Evolutionary conservation across 2,329 filamentous ascomycete species (phyloP).

Genomic region (Ophidiomyces ophidiicola): DNA sequence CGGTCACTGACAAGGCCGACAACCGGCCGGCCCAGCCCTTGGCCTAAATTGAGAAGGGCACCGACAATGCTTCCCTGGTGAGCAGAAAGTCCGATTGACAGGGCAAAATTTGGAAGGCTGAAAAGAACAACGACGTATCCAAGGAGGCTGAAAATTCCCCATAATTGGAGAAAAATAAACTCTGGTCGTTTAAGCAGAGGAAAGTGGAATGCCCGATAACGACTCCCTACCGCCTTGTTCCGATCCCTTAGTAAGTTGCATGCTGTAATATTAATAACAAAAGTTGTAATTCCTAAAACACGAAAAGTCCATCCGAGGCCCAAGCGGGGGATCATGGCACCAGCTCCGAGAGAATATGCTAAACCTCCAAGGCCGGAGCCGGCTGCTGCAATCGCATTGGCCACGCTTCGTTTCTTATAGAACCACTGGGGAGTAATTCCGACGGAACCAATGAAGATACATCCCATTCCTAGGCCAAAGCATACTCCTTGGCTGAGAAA

Average conservation of each 20-base stretch:
- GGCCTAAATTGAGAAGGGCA: conserved; percentile 52
- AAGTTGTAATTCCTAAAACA: conserved; percentile 45
- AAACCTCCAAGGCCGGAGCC: conserved; percentile 50
- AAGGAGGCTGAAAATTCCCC: conserved; percentile 50
- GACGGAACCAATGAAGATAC: conserved; percentile 47
- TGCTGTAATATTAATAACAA: conserved; percentile 41
- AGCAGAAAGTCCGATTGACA: conserved; percentile 45
- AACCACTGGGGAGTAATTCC: conserved; percentile 52
- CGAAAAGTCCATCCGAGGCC: conserved; percentile 51
- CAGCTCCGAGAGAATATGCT: conserved; percentile 46
- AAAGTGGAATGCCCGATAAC: conserved; percentile 42
- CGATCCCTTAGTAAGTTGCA: conserved; percentile 45
- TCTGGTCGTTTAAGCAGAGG: conserved; percentile 42
- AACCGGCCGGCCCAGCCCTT: conserved; percentile 44
- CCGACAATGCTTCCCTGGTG: conserved; percentile 51
- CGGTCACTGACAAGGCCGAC: conserved; percentile 52
- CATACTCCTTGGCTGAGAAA: conserved; percentile 50
- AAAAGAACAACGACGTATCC: conserved; percentile 55
- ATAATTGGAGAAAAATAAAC: conserved; percentile 46
- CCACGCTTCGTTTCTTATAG: conserved; percentile 43
- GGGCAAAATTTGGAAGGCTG: conserved; percentile 50
- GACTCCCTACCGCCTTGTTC: conserved; percentile 44
- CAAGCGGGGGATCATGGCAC: conserved; percentile 45
- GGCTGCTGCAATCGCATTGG: conserved; percentile 47
- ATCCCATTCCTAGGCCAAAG: conserved; percentile 52